A percentile compares a stretch with the other conserved stretches of the same genome.
These are phyloP conservation scores for Phanerochaete carnosa DNA, from an alignment of 768 basidiomycete species.

Conservation along the genomic window DNA sequence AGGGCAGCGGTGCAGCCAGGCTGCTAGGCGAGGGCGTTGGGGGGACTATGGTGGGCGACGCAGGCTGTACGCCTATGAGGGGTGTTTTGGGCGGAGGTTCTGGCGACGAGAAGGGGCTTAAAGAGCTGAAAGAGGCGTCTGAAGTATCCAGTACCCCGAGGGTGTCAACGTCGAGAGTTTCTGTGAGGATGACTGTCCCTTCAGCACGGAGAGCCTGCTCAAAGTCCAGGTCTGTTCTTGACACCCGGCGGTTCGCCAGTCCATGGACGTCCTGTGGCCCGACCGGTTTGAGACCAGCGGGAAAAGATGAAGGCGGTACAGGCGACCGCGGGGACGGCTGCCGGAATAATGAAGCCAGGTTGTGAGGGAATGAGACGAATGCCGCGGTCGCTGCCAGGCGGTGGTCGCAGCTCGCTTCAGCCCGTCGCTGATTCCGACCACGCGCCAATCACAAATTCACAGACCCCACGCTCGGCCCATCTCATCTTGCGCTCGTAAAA, in stretches of 20 bases:
- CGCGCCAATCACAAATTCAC: neutral
- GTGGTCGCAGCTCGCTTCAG: neutral
- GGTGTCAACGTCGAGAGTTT: conserved; percentile 66
- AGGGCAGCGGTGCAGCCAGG: conserved; percentile 25
- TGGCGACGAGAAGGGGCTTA: conserved; percentile 41
- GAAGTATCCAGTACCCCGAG: conserved; percentile 51
- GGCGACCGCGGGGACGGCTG: conserved; percentile 41
- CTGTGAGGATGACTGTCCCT: conserved; percentile 66
- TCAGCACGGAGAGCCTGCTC: conserved; percentile 68
- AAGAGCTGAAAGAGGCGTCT: conserved; percentile 36
- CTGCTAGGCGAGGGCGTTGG: conserved; percentile 58
- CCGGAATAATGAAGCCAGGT: conserved; percentile 67
- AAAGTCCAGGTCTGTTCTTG: conserved; percentile 78
- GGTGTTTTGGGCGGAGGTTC: conserved; percentile 35
- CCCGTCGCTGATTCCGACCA: neutral
- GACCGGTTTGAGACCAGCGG: conserved; percentile 53
- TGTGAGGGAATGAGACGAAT: conserved; percentile 28
- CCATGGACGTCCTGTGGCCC: conserved; percentile 46
- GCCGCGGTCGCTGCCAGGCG: conserved; percentile 6
- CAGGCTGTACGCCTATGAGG: conserved; percentile 39
- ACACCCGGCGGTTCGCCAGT: conserved; percentile 45
- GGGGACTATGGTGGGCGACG: conserved; percentile 62
- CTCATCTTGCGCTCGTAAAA: neutral
- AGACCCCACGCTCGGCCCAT: too few species aligned
- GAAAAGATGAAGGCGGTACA: conserved; percentile 41